Percentiles rank a stretch among this genome's conserved stretches.
Conservation (phyloP, 371 early-diverging fungal species). For the Nosema granulosis region DNA sequence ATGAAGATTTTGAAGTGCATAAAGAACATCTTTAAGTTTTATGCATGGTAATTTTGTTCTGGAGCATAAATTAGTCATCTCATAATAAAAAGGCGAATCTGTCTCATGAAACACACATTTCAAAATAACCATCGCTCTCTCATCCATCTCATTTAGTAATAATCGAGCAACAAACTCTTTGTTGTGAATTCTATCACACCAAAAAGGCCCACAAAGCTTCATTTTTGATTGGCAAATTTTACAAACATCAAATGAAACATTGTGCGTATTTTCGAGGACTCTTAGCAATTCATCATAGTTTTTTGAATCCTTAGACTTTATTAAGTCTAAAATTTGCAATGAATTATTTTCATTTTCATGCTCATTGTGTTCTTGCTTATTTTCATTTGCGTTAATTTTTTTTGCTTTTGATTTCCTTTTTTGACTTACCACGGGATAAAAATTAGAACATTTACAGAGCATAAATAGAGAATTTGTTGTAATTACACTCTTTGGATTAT, state of each 20-base stretch:
- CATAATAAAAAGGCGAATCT: conserved; percentile 60
- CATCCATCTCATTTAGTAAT: conserved; percentile 70
- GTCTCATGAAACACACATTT: conserved; percentile 75
- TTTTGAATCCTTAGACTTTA: conserved; percentile 16
- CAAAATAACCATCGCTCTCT: conserved; percentile 86
- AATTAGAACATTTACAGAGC: conserved; percentile 62
- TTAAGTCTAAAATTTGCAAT: conserved; percentile 20
- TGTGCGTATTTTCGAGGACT: neutral
- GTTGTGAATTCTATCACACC: conserved; percentile 77
- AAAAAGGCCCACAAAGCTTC: conserved; percentile 90
- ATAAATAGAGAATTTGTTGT: conserved; percentile 44
- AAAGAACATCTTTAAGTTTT: conserved; percentile 67
- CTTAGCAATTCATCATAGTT: neutral
- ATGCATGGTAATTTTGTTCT: conserved; percentile 42
- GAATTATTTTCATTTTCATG: conserved; percentile 24
- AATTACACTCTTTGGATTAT: conserved; percentile 50
- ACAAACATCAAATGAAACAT: conserved; percentile 38
- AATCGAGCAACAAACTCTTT: conserved; percentile 72
- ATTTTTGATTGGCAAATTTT: conserved; percentile 56
- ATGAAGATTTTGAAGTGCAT: conserved; percentile 82
- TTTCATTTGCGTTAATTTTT: no score
- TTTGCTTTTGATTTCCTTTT: conserved; percentile 9
- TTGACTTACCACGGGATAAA: neutral
- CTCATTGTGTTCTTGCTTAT: no score
- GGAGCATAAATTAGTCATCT: conserved; percentile 46